Conservation (phyloP, 805 yeast genomes). For the Torulaspora indica region DNA sequence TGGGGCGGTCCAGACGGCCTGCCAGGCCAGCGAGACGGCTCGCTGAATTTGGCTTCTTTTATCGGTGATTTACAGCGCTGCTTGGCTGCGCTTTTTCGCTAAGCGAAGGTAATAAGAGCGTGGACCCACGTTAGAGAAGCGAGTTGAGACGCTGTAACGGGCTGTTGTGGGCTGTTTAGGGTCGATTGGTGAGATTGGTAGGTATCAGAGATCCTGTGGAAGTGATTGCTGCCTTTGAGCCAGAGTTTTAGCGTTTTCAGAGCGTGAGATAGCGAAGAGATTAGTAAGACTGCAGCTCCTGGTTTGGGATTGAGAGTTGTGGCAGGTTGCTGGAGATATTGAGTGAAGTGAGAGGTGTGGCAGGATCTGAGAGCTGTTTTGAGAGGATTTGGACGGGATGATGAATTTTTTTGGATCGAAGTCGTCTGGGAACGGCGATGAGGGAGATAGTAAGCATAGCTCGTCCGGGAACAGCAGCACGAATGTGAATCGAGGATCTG, state of each 20-base stretch:
- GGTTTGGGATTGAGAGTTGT: background rate
- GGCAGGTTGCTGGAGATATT: background rate
- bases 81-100: constrained; percentile 7
- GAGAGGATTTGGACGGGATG: constrained; percentile 5
- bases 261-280: background rate
- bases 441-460: constrained; percentile 14
- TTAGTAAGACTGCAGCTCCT: background rate
- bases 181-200: background rate
- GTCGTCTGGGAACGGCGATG: constrained; percentile 12
- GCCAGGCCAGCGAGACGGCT: background rate
- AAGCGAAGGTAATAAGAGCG: constrained; percentile 2
- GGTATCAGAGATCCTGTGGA: background rate
- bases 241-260: background rate
- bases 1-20: background rate
- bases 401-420: constrained; percentile 33
- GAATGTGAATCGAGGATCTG: constrained; percentile 13
- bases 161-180: background rate
- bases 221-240: background rate
- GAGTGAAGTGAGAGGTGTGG: background rate
- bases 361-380: background rate
- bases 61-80: background rate
- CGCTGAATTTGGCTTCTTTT: background rate
- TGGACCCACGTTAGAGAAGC: background rate
- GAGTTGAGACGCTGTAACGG: background rate
- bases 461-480: constrained; percentile 12